Percentiles rank a stretch among this genome's conserved stretches.
These are phyloP conservation scores for Diaporthe sp. DNA, from an alignment of 2,329 filamentous ascomycete genomes.

Conservation along the genomic window DNA sequence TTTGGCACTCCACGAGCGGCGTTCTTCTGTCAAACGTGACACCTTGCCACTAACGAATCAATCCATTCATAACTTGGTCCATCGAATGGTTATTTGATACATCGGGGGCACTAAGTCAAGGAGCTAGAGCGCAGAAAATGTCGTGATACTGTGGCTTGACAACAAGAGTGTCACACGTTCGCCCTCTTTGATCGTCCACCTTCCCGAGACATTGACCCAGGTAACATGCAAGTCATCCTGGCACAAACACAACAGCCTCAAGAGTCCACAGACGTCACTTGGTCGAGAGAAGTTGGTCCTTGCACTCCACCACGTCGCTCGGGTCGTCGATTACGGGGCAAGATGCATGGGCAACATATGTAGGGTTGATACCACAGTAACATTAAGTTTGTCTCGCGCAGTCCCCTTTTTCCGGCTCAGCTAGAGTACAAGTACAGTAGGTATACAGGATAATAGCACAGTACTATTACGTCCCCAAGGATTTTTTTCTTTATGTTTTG, in stretches of 20 bases:
- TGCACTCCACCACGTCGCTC: neutral
- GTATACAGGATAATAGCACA: conserved; percentile 29
- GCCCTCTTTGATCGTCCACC: neutral
- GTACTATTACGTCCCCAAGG: conserved; percentile 6
- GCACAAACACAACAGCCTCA: conserved; percentile 12
- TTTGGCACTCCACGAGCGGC: too few species aligned
- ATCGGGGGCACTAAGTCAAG: neutral
- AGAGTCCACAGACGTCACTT: neutral
- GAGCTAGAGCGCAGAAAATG: neutral
- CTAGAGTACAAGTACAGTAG: conserved; percentile 31
- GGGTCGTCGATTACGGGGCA: neutral
- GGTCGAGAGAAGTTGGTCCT: neutral
- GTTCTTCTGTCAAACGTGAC: neutral
- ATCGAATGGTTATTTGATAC: neutral
- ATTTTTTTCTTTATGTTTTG: conserved; percentile 20
- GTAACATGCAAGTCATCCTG: conserved; percentile 14
- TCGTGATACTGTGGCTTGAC: conserved; percentile 30
- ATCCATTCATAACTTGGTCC: neutral
- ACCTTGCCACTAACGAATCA: too few species aligned
- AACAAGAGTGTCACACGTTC: neutral
- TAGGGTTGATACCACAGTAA: conserved; percentile 26
- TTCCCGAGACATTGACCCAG: conserved; percentile 25
- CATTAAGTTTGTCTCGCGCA: conserved; percentile 27
- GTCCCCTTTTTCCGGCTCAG: conserved; percentile 11
- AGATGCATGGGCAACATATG: neutral